Conservation (phyloP, 1,139 yeast genomes). For the Pneumocystis canis region DNA sequence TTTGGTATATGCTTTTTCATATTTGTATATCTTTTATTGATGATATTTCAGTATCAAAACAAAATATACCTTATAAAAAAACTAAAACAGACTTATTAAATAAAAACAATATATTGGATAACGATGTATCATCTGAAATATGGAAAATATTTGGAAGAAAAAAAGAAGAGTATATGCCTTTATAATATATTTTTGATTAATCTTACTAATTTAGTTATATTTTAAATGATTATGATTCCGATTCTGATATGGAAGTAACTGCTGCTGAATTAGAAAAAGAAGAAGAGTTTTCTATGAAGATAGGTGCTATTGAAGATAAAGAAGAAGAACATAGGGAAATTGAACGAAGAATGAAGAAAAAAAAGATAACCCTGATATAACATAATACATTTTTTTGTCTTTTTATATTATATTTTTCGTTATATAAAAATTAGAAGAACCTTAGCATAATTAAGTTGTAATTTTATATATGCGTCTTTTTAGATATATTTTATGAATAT, state of each 20-base stretch:
- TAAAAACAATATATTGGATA: background rate
- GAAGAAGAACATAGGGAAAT: background rate
- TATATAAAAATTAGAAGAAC: background rate
- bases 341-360: background rate
- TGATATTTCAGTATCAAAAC: background rate
- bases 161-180: background rate
- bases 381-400: background rate
- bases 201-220: background rate
- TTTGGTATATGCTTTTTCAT: background rate
- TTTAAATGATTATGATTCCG: background rate
- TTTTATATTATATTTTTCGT: background rate
- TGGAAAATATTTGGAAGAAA: background rate
- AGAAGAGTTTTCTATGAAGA: background rate
- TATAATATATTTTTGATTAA: background rate
- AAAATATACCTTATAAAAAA: background rate
- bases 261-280: background rate
- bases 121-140: background rate
- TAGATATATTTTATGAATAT: background rate
- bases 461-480: background rate
- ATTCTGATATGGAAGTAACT: constrained; percentile 1
- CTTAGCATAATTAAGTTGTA: background rate
- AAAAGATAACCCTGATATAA: background rate
- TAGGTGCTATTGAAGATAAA: background rate
- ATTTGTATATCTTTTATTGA: background rate
- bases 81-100: background rate